Conservation (phyloP, 1,284 basidiomycete genomes). For the Ceratobasidium sp. region DNA sequence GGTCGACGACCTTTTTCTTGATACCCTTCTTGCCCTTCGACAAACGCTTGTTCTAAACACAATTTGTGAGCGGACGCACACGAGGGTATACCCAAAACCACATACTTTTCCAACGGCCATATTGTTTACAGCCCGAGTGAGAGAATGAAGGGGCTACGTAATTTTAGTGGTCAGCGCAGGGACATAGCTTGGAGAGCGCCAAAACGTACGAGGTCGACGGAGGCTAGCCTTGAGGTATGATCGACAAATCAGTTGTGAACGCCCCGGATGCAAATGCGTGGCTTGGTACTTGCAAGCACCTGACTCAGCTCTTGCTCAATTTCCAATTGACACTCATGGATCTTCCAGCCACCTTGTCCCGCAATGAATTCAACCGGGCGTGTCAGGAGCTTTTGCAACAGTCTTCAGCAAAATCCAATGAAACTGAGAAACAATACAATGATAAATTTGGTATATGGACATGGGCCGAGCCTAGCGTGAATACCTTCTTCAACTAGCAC, state of each 20-base stretch:
- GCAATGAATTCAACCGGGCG: constrained; percentile 65
- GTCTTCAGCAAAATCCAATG: constrained; percentile 39
- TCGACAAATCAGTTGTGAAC: constrained; percentile 22
- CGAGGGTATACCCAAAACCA: background rate
- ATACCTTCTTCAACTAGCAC: constrained; percentile 40
- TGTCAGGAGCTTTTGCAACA: constrained; percentile 61
- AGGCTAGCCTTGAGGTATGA: constrained; percentile 13
- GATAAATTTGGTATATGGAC: constrained; percentile 54
- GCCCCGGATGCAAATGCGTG: constrained; percentile 33
- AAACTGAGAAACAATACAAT: constrained; percentile 2
- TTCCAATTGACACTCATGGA: constrained; percentile 1
- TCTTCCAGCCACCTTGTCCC: constrained; percentile 56
- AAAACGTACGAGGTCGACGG: constrained; percentile 23
- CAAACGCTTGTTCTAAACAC: constrained; percentile 90
- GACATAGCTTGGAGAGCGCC: background rate
- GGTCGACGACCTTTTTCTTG: constrained; percentile 99
- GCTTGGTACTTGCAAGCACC: constrained; percentile 31
- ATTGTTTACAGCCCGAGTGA: constrained; percentile 22
- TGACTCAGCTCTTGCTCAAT: background rate
- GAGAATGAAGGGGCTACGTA: constrained; percentile 19
- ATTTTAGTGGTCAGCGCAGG: background rate
- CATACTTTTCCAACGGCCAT: constrained; percentile 37
- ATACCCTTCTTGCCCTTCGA: constrained; percentile 99
- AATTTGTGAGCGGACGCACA: constrained; percentile 19
- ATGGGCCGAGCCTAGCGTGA: constrained; percentile 63